Evolutionary conservation across 1,284 basidiomycete genomes (phyloP), one percentile per base, ranked within the genome.

Genomic region (Heterobasidion parviporum): DNA sequence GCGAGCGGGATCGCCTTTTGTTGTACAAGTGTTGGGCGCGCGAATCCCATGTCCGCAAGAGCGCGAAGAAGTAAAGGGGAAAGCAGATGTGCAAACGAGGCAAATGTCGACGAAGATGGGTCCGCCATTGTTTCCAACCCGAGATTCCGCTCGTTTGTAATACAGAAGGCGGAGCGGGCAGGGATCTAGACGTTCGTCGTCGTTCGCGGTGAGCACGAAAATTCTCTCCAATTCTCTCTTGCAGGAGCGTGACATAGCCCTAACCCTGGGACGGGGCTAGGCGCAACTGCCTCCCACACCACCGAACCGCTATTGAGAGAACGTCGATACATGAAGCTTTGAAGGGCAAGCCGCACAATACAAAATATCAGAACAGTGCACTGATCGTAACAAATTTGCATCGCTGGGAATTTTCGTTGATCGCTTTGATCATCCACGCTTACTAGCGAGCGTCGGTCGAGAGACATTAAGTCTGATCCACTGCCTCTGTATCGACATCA

Each of bases 1-100:
- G 92, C 92, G 26, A 94, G 78, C 6, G 93, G 92, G 53, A 96
- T 91, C 0, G 85, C 84, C 68, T 88, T 89, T 6, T 78, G 77
- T 67, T 94, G 92, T 3, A 94, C 85, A 18, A 87, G 77, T 0
- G 92, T 94, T 1, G 92, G 92, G 34, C 80, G 79, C n/a, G 87
- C 82, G 66, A 91, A 94, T 34, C 88, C 87, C 62, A 86, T 74
- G 64, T 93, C 89, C 5, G 91, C 89, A 12, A 94, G 79, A 8
- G 90, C 85, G 16, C 86, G 81, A 8, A 94, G 77, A 20, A 94
- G 70, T 6, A 92, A 82, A 4, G 81, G 73, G 71, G 93, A 91
- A 41, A 93, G 77, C 45, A 92, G 70, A 69, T 90, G 78, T 1
- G 84, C 80, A 62, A 93, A 81, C 0, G 82, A 76, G 2, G 83